Evolutionary conservation across 2,329 filamentous ascomycete genomes (phyloP).

Genomic region (Neofusicoccum sp.): DNA sequence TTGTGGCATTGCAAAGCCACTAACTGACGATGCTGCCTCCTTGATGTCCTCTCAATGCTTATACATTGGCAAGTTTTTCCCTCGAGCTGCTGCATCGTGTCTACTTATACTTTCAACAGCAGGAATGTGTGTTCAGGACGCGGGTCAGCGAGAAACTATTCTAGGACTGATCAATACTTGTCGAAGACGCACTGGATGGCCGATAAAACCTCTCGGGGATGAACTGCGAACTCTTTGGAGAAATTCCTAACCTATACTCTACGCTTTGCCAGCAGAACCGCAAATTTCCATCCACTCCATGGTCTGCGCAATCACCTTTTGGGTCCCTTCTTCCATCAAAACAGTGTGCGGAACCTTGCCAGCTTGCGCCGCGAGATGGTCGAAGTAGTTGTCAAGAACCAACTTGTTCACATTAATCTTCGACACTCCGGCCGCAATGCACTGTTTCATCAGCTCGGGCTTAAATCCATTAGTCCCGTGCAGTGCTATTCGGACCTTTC

Average conservation of each 20-base stretch:
- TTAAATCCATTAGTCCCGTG: slow-evolving; percentile 59
- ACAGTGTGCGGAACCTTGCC: slow-evolving; percentile 35
- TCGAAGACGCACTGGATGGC: slow-evolving; percentile 6
- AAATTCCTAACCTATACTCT: neutral
- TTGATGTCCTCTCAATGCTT: slow-evolving; percentile 19
- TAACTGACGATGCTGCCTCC: slow-evolving; percentile 15
- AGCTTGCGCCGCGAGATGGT: slow-evolving; percentile 42
- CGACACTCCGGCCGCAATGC: slow-evolving; percentile 52
- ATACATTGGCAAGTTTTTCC: slow-evolving; percentile 3
- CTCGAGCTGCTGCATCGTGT: neutral
- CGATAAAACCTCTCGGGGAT: neutral
- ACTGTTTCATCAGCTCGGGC: slow-evolving; percentile 49
- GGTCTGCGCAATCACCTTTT: slow-evolving; percentile 40
- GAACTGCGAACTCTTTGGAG: slow-evolving; percentile 9
- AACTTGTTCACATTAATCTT: slow-evolving; percentile 61
- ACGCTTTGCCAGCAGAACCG: slow-evolving; percentile 47
- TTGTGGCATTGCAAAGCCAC: neutral
- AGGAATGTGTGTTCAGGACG: neutral
- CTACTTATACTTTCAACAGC: neutral
- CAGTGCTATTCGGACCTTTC: slow-evolving; percentile 50
- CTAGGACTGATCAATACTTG: neutral
- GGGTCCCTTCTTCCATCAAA: slow-evolving; percentile 48
- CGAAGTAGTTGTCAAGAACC: slow-evolving; percentile 48
- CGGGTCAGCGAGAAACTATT: neutral
- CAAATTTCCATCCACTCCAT: slow-evolving; percentile 51